These are phyloP conservation scores for Gaeumannomyces sp. DNA, from an alignment of 2,329 filamentous ascomycete genomes.

Conservation along the genomic window DNA sequence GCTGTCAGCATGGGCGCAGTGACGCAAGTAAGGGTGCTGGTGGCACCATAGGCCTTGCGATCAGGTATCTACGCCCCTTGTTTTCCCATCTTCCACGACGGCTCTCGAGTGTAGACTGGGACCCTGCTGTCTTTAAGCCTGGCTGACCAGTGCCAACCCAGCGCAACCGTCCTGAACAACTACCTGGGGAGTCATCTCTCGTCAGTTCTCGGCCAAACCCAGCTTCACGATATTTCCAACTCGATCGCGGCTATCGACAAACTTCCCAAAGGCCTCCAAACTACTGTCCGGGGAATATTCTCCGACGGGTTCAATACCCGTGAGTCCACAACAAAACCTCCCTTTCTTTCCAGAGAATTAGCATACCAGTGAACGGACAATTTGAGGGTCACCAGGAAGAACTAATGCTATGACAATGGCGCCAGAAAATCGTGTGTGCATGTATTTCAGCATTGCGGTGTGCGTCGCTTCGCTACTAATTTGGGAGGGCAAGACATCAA, in stretches of 20 bases:
- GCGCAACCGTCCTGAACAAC: conserved; percentile 3
- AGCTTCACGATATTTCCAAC: not conserved
- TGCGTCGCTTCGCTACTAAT: not conserved
- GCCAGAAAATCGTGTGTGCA: not conserved
- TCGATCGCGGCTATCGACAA: not conserved
- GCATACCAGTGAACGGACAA: not conserved
- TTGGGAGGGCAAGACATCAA: not conserved
- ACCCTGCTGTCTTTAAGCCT: not conserved
- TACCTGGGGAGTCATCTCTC: not conserved
- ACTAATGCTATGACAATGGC: not conserved
- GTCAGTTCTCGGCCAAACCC: not conserved
- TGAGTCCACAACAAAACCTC: not conserved
- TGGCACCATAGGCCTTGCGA: conserved; percentile 8
- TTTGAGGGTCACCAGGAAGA: not conserved
- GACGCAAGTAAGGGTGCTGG: conserved; percentile 6
- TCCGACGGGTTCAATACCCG: not conserved
- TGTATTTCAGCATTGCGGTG: conserved; percentile 3
- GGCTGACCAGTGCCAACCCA: not conserved
- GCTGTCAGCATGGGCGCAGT: conserved; percentile 7
- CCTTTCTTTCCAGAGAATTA: not conserved
- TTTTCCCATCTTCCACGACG: not conserved
- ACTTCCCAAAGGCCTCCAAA: not conserved
- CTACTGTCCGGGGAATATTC: not conserved
- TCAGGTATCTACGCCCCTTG: not conserved
- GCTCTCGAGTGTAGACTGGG: not conserved